A percentile compares a stretch with the other conserved stretches of the same genome.
phyloP scores from a whole-genome alignment of 2,329 filamentous ascomycete species.

The Colletotrichum orbiculare region DNA sequence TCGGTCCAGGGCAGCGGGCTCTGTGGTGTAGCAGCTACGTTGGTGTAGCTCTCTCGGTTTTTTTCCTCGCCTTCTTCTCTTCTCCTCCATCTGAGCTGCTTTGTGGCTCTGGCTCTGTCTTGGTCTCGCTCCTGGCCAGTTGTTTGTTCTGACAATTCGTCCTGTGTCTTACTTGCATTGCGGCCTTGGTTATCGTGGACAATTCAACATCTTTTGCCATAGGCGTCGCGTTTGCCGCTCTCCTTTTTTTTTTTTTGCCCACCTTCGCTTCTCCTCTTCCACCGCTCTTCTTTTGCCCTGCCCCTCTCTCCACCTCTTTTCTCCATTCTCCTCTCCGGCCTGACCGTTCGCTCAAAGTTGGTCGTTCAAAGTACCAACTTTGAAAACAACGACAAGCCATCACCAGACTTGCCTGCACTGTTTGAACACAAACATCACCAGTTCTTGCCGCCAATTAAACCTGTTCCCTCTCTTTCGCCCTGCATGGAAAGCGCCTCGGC shows the following conservation, averaged over 20 bases:
- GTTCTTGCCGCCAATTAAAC: slow-evolving; percentile 1
- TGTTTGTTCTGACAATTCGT: not conserved
- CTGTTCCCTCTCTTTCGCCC: slow-evolving; percentile 5
- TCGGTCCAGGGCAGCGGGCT: not conserved
- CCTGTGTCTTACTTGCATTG: not conserved
- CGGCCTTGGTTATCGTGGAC: not conserved
- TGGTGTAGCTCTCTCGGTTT: slow-evolving; percentile 10
- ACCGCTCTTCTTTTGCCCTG: not conserved
- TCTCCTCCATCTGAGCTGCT: slow-evolving; percentile 9
- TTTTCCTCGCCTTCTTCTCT: slow-evolving; percentile 9
- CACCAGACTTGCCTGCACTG: not conserved
- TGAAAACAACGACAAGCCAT: no score
- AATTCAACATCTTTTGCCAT: not conserved
- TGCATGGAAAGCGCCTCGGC: slow-evolving; percentile 24
- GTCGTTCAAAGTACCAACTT: not conserved
- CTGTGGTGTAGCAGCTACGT: no score
- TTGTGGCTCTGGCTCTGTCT: slow-evolving; percentile 5
- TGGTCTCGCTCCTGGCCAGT: not conserved
- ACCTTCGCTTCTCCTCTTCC: not conserved
- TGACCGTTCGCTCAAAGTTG: not conserved
- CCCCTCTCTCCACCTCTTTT: not conserved
- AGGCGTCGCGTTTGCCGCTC: slow-evolving; percentile 1
- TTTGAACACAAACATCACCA: not conserved
- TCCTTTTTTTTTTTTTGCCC: not conserved
- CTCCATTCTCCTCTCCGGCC: not conserved